phyloP scores from a whole-genome alignment of 768 basidiomycete species.

The Gautieria morchelliformis region DNA sequence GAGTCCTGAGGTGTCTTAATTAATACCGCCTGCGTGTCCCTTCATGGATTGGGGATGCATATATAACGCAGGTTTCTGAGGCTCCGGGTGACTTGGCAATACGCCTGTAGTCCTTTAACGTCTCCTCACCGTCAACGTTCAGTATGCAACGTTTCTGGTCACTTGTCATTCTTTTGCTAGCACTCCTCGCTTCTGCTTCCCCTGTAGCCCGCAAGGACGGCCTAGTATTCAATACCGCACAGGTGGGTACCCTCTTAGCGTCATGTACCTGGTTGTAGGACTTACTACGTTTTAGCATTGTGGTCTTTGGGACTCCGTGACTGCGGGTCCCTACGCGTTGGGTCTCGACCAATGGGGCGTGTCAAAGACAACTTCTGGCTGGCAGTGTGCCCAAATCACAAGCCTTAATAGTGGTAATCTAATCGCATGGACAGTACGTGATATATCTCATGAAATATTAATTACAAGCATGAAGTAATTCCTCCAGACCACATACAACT shows the following conservation, averaged over 20 bases:
- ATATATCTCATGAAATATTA: not conserved
- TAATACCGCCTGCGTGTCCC: no score
- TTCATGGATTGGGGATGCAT: no score
- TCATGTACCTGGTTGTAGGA: not conserved
- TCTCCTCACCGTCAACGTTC: no score
- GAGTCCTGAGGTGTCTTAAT: no score
- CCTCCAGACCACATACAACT: constrained; percentile 35
- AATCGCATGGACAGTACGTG: constrained; percentile 32
- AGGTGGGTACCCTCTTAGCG: not conserved
- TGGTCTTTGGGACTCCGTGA: constrained; percentile 44
- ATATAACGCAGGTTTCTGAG: no score
- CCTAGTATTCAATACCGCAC: not conserved
- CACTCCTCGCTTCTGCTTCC: not conserved
- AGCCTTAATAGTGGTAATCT: constrained; percentile 32
- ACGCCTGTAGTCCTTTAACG: no score
- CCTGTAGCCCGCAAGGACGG: not conserved
- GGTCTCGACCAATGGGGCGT: constrained; percentile 39
- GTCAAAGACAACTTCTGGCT: constrained; percentile 34
- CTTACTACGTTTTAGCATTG: constrained; percentile 14
- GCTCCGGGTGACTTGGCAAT: no score
- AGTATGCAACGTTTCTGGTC: not conserved
- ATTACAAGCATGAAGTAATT: not conserved
- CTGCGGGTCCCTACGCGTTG: constrained; percentile 38
- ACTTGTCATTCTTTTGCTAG: not conserved
- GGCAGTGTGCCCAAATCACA: constrained; percentile 39